phyloP scores from a whole-genome alignment of 306 rosid species.

The Crataegus laevigata region DNA sequence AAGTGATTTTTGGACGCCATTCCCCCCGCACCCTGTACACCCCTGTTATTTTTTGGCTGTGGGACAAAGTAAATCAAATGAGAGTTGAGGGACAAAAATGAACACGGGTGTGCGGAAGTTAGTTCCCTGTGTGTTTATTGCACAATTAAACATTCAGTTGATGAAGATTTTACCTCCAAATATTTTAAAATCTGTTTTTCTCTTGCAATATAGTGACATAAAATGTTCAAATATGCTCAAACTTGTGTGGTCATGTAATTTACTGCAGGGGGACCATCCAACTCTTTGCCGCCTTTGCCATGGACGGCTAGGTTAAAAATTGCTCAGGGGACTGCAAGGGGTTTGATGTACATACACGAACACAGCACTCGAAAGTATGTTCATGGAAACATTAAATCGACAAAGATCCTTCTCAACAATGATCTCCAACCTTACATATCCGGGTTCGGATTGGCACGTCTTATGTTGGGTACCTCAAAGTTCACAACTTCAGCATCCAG shows the following conservation, averaged over 20 bases:
- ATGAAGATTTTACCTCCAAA: background rate
- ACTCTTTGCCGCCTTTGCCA: slow-evolving; percentile 34
- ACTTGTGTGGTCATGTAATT: background rate
- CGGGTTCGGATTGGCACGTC: slow-evolving; percentile 62
- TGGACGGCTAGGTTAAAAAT: slow-evolving; percentile 69
- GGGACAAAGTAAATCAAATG: no score
- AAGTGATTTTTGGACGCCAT: no score
- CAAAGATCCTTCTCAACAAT: slow-evolving; percentile 65
- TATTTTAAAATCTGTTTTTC: background rate
- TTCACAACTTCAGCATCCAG: slow-evolving; percentile 31
- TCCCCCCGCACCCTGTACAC: no score
- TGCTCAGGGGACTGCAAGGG: slow-evolving; percentile 75
- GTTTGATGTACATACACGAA: slow-evolving; percentile 65
- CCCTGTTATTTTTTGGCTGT: no score
- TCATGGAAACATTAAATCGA: slow-evolving; percentile 70
- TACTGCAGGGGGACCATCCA: slow-evolving; percentile 50
- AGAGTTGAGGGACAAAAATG: no score
- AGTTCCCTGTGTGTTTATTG: background rate
- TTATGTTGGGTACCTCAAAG: slow-evolving; percentile 29
- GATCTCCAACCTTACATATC: slow-evolving; percentile 61
- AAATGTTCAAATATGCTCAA: background rate
- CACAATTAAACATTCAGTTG: background rate
- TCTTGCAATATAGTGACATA: background rate
- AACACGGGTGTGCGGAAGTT: no score
- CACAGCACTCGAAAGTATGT: slow-evolving; percentile 53